Evolutionary conservation across 179 eudicot genomes (phyloP), one percentile per base, ranked within the genome.

Genomic region (Gypsophila paniculata): DNA sequence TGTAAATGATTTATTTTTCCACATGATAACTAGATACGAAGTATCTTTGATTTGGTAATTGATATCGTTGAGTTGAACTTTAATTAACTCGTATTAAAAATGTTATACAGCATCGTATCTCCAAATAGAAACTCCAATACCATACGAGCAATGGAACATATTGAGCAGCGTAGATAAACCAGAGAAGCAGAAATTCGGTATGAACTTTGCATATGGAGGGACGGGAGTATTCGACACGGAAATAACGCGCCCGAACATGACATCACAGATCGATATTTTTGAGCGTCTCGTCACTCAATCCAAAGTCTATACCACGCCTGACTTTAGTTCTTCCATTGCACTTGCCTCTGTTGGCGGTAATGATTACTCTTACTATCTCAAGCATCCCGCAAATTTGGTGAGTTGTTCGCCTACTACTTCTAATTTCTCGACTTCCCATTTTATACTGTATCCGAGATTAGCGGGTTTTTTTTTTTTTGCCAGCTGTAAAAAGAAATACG

Each of bases 171-270:
- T 57, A 7, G 42, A 51, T 12, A 23, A 66, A 32, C 4, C 15
- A 26, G 32, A 29, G 25, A 4, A 32, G 53, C 13, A 32, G 52
- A 9, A 11, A 46, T 63, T 69, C 60, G 93, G 93, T 67, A 74
- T 88, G 68, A 88, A 88, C 69, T 89, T 89, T 60, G 94, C 94
- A 9, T 76, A 83, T 32, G 94, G 94, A 76, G 94, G 94, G 64
- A 85, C 91, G 8, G 94, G 91, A 38, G 94, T 89, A 10, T 89
- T 89, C 75, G 61, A 77, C 71, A 89, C 94, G n/a, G 46, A 74
- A 23, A 72, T 81, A 2, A 23, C 67, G 5, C 82, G 75, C 66
- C 93, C 93, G 69, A 88, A 87, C 80, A 79, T 89, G 85, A 82
- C 87, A 8, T 25, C 82, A 18, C 93, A 88, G 68, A 85, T 89